Base-by-base conservation (phyloP, 202 grass and related monocot genomes). In the Schoenoplectus triqueter region DNA sequence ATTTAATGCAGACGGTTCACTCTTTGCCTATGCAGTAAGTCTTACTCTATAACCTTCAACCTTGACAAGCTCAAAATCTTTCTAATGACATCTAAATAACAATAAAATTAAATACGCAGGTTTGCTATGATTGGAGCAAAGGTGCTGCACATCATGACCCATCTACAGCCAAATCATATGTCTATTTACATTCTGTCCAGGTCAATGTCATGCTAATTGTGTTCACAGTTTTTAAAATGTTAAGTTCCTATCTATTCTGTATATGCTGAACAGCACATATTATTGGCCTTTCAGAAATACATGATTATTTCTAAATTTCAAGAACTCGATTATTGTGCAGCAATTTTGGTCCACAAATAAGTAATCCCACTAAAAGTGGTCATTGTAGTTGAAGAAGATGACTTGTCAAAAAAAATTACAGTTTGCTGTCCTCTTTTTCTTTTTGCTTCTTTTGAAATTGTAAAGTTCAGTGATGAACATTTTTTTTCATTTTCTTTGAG, bases 1-100 rank as follows among this genome's bases (percentile, higher is more conserved):
- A 77, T 97, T 94, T 88, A 97, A 94, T 89, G 89, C 92, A 59
- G 95, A 97, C 57, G 95, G 95, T 46, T 94, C 95, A 80, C 90
- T 94, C 81, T 93, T 86, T 85, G 92, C 95, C 49, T 97, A 97
- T 84, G 89, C 91, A 46, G 95, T 97, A 84, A 51, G 92, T 85
- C 40, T 64, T 65, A 84, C 40, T 69, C 45, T 17, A 45, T n/a
- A 69, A 17, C 66, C 66, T 69, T 61, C 57, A 61, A n/a, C 2
- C 57, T 61, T n/a, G 14, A 61, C 4, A 61, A 4, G 14, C 57
- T 3, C 57, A 18, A 61, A 61, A 61, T 18, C 57, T 61, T 61
- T 17, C 57, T 1, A 14, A 61, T 61, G 57, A 61, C 15, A 61
- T n/a, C 14, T 18, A 18, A 61, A 61, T 61, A n/a, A 61, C 15